Conservation (phyloP, 2,329 filamentous ascomycete species). For the Fusarium robinianum region DNA sequence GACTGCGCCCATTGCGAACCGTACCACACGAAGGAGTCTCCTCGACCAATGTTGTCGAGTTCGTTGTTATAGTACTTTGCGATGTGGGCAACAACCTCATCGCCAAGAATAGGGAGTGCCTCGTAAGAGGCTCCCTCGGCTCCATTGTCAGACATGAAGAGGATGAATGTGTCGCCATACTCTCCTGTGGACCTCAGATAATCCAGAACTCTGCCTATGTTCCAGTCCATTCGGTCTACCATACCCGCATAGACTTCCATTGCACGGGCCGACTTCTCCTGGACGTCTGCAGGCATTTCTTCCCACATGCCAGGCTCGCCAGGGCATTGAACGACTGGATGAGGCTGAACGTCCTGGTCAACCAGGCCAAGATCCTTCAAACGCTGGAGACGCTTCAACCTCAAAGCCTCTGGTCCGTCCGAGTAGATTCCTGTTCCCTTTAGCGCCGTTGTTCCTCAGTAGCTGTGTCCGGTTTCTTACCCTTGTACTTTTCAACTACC, state of each 20-base stretch:
- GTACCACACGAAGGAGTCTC: constrained; percentile 64
- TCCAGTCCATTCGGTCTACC: constrained; percentile 59
- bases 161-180: constrained; percentile 6
- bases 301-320: constrained; percentile 47
- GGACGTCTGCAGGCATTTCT: constrained; percentile 11
- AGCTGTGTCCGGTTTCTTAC: constrained; percentile 47
- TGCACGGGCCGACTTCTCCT: constrained; percentile 21
- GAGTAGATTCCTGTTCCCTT: constrained; percentile 53
- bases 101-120: constrained; percentile 60
- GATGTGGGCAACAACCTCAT: constrained; percentile 55
- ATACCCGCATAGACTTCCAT: constrained; percentile 59
- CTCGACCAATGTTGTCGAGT: constrained; percentile 59
- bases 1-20: constrained; percentile 58
- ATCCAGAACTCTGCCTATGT: constrained; percentile 56
- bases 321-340: constrained; percentile 51
- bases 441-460: no score
- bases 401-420: constrained; percentile 61
- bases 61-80: constrained; percentile 59
- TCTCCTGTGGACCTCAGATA: constrained; percentile 34
- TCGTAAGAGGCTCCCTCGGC: constrained; percentile 64
- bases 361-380: constrained; percentile 63
- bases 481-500: constrained; percentile 60
- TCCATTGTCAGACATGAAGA: constrained; percentile 55
- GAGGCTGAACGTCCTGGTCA: constrained; percentile 52
- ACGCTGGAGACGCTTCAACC: constrained; percentile 55